Base-by-base conservation (phyloP, 768 basidiomycete genomes). In the Lactarius tabidus region DNA sequence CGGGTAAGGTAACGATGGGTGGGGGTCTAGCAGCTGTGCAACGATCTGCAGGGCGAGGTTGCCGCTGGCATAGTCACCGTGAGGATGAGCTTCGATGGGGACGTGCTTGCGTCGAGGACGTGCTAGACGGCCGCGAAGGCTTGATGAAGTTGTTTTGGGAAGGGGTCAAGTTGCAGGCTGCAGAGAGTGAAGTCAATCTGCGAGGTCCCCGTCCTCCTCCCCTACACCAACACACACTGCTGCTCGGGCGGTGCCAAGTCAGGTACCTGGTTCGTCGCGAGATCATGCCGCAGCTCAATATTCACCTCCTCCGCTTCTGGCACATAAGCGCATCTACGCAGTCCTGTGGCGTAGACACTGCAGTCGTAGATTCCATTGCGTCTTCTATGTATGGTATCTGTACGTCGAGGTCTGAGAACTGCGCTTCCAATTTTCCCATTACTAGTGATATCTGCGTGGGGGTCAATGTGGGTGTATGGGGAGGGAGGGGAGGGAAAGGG, bases 371-470 rank as follows among this genome's bases (percentile, higher is more conserved):
- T 12, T 88, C 87, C 90, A 99, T 98, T 41, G 95, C 89, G 65
- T 94, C 92, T 73, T 98, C 97, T 94, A 99, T 96, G 77, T 96
- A 95, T 6, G 88, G 90, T 20, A 96, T 96, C 76, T 98, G 96
- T 8, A 99, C 97, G 74, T 98, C 97, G 23, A 99, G 85, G 75
- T 98, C 97, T 39, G 93, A 82, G 78, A 98, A 98, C 71, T 98
- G 96, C 6, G 87, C 69, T 76, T 99, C 97, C 77, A 99, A 99
- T 78, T 95, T 98, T 80, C 98, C 97, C 97, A 99, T 98, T 38
- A 99, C 93, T 60, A 93, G 77, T 15, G 97, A 96, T 73, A 99
- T 98, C 96, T 98, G 35, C 54, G 58, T 43, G 36, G n/a, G n/a
- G n/a, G n/a, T n/a, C n/a, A n/a, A n/a, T 58, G 36, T 57, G 33